These are phyloP conservation scores for Arthrobotrys megalospora DNA, from an alignment of 2,329 filamentous ascomycete species.

Conservation along the genomic window DNA sequence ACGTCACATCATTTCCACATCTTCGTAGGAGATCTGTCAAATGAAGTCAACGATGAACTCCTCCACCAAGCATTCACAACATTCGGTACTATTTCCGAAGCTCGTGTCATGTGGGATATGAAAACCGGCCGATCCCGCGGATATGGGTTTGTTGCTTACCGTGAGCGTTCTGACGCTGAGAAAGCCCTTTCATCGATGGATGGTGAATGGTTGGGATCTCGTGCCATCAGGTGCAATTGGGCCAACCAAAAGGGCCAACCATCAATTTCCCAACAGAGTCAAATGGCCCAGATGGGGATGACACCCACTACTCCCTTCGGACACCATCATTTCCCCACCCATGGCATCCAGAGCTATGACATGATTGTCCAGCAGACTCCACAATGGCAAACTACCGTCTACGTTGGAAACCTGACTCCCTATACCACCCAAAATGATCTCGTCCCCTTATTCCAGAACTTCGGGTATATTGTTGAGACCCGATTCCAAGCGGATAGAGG, in stretches of 20 bases:
- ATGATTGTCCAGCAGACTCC: conserved; percentile 97
- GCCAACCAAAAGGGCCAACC: conserved; percentile 99
- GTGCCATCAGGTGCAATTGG: conserved; percentile 99
- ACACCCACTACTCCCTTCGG: conserved; percentile 96
- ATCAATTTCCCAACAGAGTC: conserved; percentile 96
- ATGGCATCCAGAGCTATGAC: conserved; percentile 96
- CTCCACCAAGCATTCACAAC: conserved; percentile 93
- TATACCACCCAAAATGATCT: conserved; percentile 98
- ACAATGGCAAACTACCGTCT: conserved; percentile 97
- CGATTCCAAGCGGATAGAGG: conserved; percentile 98
- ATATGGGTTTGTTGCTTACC: conserved; percentile 98
- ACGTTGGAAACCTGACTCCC: conserved; percentile 96
- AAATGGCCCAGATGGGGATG: conserved; percentile 98
- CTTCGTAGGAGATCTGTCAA: conserved; percentile 96
- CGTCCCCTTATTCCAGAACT: conserved; percentile 98
- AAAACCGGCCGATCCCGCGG: conserved; percentile 98
- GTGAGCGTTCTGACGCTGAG: conserved; percentile 92
- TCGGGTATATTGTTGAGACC: conserved; percentile 96
- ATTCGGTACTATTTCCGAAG: conserved; percentile 95
- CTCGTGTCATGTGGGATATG: conserved; percentile 99
- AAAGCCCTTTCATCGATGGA: conserved; percentile 98
- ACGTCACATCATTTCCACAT: conserved; percentile 99
- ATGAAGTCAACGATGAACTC: conserved; percentile 98
- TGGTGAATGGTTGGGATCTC: conserved; percentile 97
- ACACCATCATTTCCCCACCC: conserved; percentile 97